Conservation (phyloP, 768 basidiomycete genomes). For the Naganishia randhawae region DNA sequence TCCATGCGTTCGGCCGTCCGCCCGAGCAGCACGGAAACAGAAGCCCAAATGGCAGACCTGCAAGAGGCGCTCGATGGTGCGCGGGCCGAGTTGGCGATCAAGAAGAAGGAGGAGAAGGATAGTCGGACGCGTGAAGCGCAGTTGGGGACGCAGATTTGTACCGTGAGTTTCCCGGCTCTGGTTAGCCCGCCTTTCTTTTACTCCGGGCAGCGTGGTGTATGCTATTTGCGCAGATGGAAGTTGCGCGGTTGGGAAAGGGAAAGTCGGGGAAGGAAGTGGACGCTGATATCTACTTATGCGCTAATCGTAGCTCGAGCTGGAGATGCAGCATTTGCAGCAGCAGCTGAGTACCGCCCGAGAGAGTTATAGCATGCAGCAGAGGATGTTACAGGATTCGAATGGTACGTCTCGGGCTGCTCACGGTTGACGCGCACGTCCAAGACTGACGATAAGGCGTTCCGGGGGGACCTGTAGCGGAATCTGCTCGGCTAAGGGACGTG, state of each 20-base stretch:
- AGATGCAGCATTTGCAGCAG: conserved; percentile 21
- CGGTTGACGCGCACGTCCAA: background rate
- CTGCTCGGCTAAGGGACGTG: conserved; percentile 5
- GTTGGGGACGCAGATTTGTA: conserved; percentile 18
- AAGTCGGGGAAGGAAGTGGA: background rate
- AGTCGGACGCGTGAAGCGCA: conserved; percentile 12
- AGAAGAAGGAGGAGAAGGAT: conserved; percentile 22
- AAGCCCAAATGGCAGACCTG: conserved; percentile 14
- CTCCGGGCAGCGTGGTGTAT: too few species aligned
- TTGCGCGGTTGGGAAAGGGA: background rate
- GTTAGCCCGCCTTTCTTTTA: too few species aligned
- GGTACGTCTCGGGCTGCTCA: background rate
- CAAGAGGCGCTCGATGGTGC: conserved; percentile 18
- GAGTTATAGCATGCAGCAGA: conserved; percentile 1
- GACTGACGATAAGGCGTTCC: background rate
- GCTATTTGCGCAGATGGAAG: background rate
- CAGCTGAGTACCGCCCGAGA: conserved; percentile 12
- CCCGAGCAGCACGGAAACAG: conserved; percentile 15
- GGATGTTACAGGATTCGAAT: conserved; percentile 21
- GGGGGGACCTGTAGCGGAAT: background rate
- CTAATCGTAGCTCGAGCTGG: conserved; percentile 18
- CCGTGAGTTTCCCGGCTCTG: background rate
- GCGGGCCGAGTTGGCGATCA: background rate
- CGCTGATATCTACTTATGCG: background rate
- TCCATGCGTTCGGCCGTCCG: too few species aligned